Evolutionary conservation across 2,329 filamentous ascomycete species (phyloP).

Genomic region (Annulohypoxylon truncatum): DNA sequence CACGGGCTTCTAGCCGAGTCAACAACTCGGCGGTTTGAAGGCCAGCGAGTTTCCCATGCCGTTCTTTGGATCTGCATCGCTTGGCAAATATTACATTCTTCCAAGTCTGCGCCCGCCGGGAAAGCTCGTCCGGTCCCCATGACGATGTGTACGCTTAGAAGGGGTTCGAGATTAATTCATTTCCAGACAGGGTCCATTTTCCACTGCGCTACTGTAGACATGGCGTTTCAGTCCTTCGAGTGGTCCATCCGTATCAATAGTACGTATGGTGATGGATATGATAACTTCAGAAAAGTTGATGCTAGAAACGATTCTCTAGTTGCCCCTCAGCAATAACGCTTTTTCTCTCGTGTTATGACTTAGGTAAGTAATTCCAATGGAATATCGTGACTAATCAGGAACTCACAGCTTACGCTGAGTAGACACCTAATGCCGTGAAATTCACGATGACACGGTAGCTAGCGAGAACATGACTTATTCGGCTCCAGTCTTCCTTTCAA

Average conservation of each 20-base stretch:
- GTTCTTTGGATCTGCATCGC: conserved; percentile 40
- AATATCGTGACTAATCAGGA: background rate
- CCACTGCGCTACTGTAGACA: conserved; percentile 54
- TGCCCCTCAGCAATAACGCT: background rate
- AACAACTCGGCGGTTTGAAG: conserved; percentile 57
- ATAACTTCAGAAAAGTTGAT: conserved; percentile 50
- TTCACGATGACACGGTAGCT: conserved; percentile 10
- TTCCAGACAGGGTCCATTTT: conserved; percentile 56
- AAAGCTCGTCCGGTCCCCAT: conserved; percentile 46
- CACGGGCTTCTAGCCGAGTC: conserved; percentile 69
- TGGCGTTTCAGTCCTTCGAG: conserved; percentile 55
- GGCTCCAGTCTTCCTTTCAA: conserved; percentile 1
- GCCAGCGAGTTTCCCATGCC: conserved; percentile 45
- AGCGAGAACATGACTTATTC: background rate
- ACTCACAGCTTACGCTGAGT: background rate
- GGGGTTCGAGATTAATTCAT: conserved; percentile 46
- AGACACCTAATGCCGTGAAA: background rate
- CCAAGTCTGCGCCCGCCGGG: conserved; percentile 44
- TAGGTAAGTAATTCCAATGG: background rate
- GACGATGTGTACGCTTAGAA: conserved; percentile 45
- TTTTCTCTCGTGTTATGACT: background rate
- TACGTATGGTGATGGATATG: conserved; percentile 56
- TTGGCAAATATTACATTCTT: conserved; percentile 45
- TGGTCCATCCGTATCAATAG: conserved; percentile 57
- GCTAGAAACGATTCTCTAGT: conserved; percentile 49